Evolutionary conservation across 1,139 yeast species (phyloP).

Genomic region (Magnusiomyces magnusii): DNA sequence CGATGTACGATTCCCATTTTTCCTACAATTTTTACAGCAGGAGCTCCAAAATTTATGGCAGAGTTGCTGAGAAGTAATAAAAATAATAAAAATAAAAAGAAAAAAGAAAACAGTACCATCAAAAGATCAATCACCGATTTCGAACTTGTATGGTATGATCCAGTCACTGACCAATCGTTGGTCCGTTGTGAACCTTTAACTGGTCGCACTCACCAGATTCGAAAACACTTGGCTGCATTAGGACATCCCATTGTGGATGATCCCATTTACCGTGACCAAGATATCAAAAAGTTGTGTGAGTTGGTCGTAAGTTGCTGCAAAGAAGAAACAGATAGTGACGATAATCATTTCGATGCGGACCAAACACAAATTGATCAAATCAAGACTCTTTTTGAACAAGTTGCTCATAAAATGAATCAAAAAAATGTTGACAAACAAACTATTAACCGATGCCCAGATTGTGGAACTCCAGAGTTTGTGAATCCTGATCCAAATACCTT

Average conservation of each 20-base stretch:
- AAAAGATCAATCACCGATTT: slow-evolving; percentile 41
- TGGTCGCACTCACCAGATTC: slow-evolving; percentile 72
- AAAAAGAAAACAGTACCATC: not conserved
- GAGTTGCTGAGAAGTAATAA: not conserved
- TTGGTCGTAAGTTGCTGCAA: not conserved
- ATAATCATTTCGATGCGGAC: too few species aligned
- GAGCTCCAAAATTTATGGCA: slow-evolving; percentile 6
- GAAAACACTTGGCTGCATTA: slow-evolving; percentile 59
- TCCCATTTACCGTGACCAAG: slow-evolving; percentile 41
- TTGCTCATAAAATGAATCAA: not conserved
- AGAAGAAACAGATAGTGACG: not conserved
- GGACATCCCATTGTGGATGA: slow-evolving; percentile 70
- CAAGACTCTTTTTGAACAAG: not conserved
- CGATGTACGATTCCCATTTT: slow-evolving; percentile 13
- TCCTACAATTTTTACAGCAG: slow-evolving; percentile 8
- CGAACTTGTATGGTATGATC: slow-evolving; percentile 31
- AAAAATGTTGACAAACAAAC: not conserved
- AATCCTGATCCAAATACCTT: slow-evolving; percentile 35
- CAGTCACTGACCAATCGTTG: slow-evolving; percentile 41
- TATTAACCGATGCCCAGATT: slow-evolving; percentile 1
- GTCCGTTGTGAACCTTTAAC: slow-evolving; percentile 61
- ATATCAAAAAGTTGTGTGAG: not conserved
- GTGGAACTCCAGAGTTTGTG: slow-evolving; percentile 3
- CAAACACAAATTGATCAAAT: too few species aligned
- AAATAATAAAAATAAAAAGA: not conserved